Evolutionary conservation across 352 stramenopile species (phyloP).

Genomic region (Phytophthora foliorum): DNA sequence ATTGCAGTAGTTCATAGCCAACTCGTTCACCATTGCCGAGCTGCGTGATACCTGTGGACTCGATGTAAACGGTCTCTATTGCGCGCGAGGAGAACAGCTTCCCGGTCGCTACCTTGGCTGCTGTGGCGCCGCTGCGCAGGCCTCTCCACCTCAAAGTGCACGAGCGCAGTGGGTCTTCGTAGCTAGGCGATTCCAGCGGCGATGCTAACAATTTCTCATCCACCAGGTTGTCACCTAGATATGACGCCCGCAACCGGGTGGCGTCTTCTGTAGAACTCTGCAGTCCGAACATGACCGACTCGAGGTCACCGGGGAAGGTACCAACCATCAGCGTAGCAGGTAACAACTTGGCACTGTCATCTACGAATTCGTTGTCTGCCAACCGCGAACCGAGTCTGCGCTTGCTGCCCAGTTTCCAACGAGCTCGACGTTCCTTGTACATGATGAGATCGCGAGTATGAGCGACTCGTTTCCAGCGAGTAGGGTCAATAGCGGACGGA

Average conservation of each 20-base stretch:
- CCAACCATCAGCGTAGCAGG: constrained; percentile 43
- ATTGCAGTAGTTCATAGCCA: constrained; percentile 47
- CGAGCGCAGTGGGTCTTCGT: constrained; percentile 34
- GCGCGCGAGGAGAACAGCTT: constrained; percentile 28
- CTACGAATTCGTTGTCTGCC: constrained; percentile 16
- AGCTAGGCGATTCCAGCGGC: constrained; percentile 34
- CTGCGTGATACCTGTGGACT: constrained; percentile 39
- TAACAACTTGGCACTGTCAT: constrained; percentile 30
- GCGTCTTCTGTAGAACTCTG: constrained; percentile 43
- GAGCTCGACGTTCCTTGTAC: constrained; percentile 38
- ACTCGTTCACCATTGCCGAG: constrained; percentile 38
- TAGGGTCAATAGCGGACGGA: constrained; percentile 25
- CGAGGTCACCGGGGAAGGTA: constrained; percentile 38
- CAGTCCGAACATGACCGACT: constrained; percentile 49
- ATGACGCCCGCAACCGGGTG: constrained; percentile 35
- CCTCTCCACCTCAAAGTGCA: constrained; percentile 46
- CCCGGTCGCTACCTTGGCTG: constrained; percentile 22
- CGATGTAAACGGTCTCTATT: constrained; percentile 43
- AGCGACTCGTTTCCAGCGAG: constrained; percentile 40
- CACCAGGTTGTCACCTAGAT: constrained; percentile 37
- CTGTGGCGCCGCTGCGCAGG: constrained; percentile 19
- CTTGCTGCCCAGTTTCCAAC: constrained; percentile 24
- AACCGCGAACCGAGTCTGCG: constrained; percentile 42
- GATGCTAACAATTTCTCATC: constrained; percentile 39
- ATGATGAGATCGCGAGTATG: constrained; percentile 34